Percentiles rank a stretch among this genome's conserved stretches.
phyloP scores from a whole-genome alignment of 805 yeast genomes.

The Ogataea wickerhamii region DNA sequence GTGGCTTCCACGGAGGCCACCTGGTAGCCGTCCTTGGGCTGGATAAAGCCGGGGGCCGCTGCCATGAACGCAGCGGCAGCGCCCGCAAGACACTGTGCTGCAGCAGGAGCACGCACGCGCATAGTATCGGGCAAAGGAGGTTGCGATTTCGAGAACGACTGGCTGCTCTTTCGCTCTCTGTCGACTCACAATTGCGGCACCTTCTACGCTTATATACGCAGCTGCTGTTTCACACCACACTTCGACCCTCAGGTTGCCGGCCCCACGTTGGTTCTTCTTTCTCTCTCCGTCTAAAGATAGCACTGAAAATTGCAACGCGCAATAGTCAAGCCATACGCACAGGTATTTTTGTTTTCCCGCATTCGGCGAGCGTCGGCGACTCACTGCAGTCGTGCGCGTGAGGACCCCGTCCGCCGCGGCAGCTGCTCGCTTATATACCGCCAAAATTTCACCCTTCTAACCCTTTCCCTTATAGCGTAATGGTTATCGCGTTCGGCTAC shows the following conservation, averaged over 20 bases:
- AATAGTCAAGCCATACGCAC: not conserved
- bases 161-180: too few relatives aligned
- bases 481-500: constrained; percentile 34
- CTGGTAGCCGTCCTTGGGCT: constrained; percentile 1
- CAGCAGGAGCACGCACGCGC: not conserved
- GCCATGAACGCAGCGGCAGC: not conserved
- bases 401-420: not conserved
- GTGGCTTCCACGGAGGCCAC: constrained; percentile 10
- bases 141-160: too few relatives aligned
- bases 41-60: not conserved
- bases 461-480: constrained; percentile 30
- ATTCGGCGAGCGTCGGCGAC: not conserved
- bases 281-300: not conserved
- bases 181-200: too few relatives aligned
- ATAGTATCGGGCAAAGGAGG: not conserved
- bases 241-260: too few relatives aligned
- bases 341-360: not conserved
- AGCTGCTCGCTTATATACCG: not conserved
- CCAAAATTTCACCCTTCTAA: not conserved
- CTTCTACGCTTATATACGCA: too few relatives aligned
- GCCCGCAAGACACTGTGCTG: not conserved
- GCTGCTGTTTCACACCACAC: too few relatives aligned
- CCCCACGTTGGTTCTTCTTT: too few relatives aligned
- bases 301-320: not conserved
- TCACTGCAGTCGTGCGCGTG: not conserved